These are phyloP conservation scores for Geopyxis carbonaria DNA, from an alignment of 495 filamentous ascomycete genomes.

Conservation along the genomic window DNA sequence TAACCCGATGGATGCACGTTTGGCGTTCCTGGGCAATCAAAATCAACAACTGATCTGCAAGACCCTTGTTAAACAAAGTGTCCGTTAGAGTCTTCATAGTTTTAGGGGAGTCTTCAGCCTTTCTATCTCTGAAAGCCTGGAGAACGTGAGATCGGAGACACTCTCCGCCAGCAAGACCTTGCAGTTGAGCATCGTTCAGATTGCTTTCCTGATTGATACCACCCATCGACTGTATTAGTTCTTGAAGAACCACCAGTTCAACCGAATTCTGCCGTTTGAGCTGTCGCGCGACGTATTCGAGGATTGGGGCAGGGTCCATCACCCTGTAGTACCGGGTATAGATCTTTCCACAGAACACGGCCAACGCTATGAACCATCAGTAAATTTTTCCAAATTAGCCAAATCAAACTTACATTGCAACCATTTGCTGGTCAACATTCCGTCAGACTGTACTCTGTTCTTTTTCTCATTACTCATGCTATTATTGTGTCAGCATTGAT, in stretches of 20 bases:
- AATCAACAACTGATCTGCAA: conserved; percentile 65
- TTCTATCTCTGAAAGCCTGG: conserved; percentile 56
- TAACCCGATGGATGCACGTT: conserved; percentile 54
- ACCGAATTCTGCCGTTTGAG: conserved; percentile 62
- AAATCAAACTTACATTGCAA: conserved; percentile 30
- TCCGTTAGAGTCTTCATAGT: conserved; percentile 63
- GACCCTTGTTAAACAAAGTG: conserved; percentile 33
- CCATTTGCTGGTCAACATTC: conserved; percentile 79
- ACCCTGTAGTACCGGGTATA: conserved; percentile 63
- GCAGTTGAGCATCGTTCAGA: conserved; percentile 71
- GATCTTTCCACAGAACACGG: conserved; percentile 69
- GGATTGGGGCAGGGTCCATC: conserved; percentile 69
- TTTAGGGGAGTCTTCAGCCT: conserved; percentile 57
- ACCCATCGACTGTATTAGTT: conserved; percentile 78
- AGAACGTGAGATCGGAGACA: conserved; percentile 62
- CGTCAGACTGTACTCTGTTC: conserved; percentile 65
- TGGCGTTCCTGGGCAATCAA: conserved; percentile 79
- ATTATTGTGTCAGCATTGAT: conserved; percentile 33
- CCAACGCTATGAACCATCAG: conserved; percentile 40
- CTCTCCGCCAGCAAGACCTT: conserved; percentile 73
- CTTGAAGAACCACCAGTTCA: conserved; percentile 73
- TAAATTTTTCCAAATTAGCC: neutral
- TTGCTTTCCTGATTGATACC: conserved; percentile 72
- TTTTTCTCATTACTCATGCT: conserved; percentile 37
- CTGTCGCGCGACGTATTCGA: conserved; percentile 77